These are phyloP conservation scores for Colletotrichum plurivorum DNA, from an alignment of 2,329 filamentous ascomycete genomes.

Conservation along the genomic window DNA sequence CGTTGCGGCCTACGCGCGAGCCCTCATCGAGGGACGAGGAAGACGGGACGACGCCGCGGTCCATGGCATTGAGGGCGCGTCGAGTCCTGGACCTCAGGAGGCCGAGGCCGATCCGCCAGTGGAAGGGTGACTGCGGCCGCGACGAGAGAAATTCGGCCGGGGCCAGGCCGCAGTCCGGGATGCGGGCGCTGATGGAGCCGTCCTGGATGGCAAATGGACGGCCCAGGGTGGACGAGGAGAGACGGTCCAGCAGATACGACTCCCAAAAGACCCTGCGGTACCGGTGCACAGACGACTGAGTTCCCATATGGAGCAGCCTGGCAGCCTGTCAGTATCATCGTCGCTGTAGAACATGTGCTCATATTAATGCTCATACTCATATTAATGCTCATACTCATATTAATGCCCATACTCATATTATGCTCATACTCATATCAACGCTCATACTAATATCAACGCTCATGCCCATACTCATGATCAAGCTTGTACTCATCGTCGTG, in stretches of 20 bases:
- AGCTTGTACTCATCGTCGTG: no score
- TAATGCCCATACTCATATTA: no score
- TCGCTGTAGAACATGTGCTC: no score
- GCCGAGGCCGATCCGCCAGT: slow-evolving; percentile 4
- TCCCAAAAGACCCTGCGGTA: slow-evolving; percentile 26
- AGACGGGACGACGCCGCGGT: no score
- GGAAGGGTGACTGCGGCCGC: neutral
- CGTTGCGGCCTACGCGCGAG: neutral
- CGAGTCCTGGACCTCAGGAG: neutral
- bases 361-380: no score
- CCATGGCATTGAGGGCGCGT: neutral
- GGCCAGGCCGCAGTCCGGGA: neutral
- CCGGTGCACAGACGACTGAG: slow-evolving; percentile 28
- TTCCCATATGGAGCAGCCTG: slow-evolving; percentile 34
- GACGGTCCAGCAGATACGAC: slow-evolving; percentile 27
- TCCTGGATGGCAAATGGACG: slow-evolving; percentile 33
- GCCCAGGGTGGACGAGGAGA: slow-evolving; percentile 29
- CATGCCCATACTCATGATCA: no score
- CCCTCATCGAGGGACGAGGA: neutral
- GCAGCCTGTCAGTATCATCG: neutral
- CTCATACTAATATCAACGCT: no score
- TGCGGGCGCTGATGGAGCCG: slow-evolving; percentile 1
- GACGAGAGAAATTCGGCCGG: neutral
- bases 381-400: no score
- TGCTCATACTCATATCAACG: no score